Evolutionary conservation across 495 filamentous ascomycete species (phyloP).

Genomic region (Tetracladium setigerum): DNA sequence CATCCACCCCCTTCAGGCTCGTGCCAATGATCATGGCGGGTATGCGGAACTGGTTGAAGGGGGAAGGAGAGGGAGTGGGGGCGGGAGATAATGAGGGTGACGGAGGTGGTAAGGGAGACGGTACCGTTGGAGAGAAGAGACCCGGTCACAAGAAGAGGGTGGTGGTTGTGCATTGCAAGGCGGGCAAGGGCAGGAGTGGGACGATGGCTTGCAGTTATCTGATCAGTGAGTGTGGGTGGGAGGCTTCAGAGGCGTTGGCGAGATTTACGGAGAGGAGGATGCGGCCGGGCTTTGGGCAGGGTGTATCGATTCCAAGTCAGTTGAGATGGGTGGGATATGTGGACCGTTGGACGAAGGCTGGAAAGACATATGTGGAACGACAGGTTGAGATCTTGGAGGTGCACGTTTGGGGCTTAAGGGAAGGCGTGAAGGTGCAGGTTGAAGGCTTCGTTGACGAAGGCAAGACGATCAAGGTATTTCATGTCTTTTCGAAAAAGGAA

Average conservation of each 20-base stretch:
- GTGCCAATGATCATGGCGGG: conserved; percentile 82
- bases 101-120: conserved; percentile 19
- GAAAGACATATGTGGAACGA: conserved; percentile 75
- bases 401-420: conserved; percentile 80
- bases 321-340: conserved; percentile 85
- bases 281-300: conserved; percentile 77
- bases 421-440: conserved; percentile 81
- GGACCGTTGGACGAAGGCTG: conserved; percentile 68
- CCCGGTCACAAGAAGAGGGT: conserved; percentile 44
- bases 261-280: conserved; percentile 85
- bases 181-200: conserved; percentile 91
- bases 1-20: conserved; percentile 86
- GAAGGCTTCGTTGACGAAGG: conserved; percentile 85
- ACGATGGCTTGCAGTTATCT: conserved; percentile 81
- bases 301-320: conserved; percentile 92
- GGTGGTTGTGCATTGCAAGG: conserved; percentile 93
- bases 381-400: conserved; percentile 80
- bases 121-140: conserved; percentile 8
- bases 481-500: conserved; percentile 71
- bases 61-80: conserved; percentile 33
- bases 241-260: conserved; percentile 63
- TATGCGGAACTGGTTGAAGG: conserved; percentile 80
- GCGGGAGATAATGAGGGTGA: not conserved
- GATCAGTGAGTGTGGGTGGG: conserved; percentile 87
- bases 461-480: conserved; percentile 74